phyloP scores from a whole-genome alignment of 2,329 filamentous ascomycete species.

The Drechslerella dactyloides region DNA sequence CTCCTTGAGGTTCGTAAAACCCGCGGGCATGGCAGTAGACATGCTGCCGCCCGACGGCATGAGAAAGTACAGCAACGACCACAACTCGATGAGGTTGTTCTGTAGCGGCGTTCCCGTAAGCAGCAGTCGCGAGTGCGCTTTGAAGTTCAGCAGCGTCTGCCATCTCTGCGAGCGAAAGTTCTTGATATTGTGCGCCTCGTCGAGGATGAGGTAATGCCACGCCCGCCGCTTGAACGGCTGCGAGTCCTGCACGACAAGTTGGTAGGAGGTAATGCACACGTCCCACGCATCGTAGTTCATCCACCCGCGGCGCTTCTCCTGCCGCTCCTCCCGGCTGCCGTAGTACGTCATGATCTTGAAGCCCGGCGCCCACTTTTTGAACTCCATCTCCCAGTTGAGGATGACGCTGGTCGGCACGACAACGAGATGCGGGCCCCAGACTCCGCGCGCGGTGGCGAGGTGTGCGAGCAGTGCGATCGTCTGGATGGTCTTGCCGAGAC shows the following conservation, averaged over 20 bases:
- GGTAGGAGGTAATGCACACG: conserved; percentile 96
- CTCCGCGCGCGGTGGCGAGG: conserved; percentile 83
- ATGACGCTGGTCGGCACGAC: conserved; percentile 98
- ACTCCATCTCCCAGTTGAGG: conserved; percentile 99
- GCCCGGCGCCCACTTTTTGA: conserved; percentile 97
- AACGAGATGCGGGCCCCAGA: conserved; percentile 95
- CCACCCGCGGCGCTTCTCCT: conserved; percentile 90
- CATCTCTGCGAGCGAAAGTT: conserved; percentile 98
- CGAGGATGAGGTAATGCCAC: conserved; percentile 98
- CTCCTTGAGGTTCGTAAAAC: conserved; percentile 91
- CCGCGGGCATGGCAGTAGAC: conserved; percentile 58
- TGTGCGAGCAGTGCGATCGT: conserved; percentile 94
- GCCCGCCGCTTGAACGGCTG: conserved; percentile 88
- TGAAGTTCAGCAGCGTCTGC: conserved; percentile 93
- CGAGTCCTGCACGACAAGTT: conserved; percentile 91
- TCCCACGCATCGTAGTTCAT: conserved; percentile 93
- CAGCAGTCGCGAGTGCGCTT: conserved; percentile 83
- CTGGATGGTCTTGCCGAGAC: conserved; percentile 93
- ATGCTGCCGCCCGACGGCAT: conserved; percentile 76
- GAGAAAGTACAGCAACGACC: conserved; percentile 95
- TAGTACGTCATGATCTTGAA: conserved; percentile 99
- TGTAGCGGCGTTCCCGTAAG: conserved; percentile 94
- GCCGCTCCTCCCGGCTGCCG: conserved; percentile 88
- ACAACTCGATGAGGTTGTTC: conserved; percentile 94
- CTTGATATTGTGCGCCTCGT: conserved; percentile 99